A percentile compares a stretch with the other conserved stretches of the same genome.
Conservation (phyloP, 2,329 filamentous ascomycete genomes). For the Claviceps citrina region DNA sequence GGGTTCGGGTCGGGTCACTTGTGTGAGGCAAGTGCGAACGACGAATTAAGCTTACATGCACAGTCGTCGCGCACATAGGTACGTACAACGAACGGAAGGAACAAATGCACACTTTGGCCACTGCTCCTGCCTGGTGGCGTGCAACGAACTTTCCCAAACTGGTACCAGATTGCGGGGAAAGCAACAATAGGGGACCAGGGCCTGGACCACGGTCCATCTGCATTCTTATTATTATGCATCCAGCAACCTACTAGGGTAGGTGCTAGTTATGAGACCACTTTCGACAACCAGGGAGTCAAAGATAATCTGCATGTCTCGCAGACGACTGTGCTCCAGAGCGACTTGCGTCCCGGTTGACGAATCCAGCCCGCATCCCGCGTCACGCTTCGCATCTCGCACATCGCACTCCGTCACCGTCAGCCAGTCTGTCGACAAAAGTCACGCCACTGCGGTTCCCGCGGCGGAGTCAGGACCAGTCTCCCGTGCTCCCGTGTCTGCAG, state of each 20-base stretch:
- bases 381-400: neutral
- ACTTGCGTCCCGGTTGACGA: neutral
- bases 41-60: neutral
- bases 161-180: conserved; percentile 5
- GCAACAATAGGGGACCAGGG: neutral
- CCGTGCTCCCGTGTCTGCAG: neutral
- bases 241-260: no score
- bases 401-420: neutral
- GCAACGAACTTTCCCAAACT: neutral
- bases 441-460: conserved; percentile 2
- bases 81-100: no score
- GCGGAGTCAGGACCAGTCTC: neutral
- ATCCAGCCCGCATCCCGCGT: neutral
- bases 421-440: neutral
- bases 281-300: no score
- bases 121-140: no score
- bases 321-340: neutral
- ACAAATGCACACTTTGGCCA: no score
- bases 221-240: neutral
- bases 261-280: no score
- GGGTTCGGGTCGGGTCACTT: no score
- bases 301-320: neutral
- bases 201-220: neutral
- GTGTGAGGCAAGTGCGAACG: neutral
- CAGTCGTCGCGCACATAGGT: no score